Percentiles rank a stretch among this genome's conserved stretches.
Evolutionary conservation across 2,329 filamentous ascomycete genomes (phyloP).

Genomic region (Fusarium beomiforme): DNA sequence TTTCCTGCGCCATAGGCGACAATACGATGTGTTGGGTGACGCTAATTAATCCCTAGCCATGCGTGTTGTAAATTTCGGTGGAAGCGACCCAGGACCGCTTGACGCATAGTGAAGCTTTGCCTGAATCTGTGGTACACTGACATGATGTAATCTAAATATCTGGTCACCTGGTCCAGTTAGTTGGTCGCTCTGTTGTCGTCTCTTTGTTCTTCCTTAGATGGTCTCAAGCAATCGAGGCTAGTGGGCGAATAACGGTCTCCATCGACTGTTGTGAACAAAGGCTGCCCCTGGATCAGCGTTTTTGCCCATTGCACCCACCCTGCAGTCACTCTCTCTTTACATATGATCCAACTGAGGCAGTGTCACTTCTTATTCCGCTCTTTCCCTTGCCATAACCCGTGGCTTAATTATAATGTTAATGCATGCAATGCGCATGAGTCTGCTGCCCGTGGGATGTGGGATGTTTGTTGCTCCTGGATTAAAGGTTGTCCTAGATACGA

Average conservation of each 20-base stretch:
- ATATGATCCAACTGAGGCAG: constrained; percentile 11
- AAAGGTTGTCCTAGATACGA: constrained; percentile 35
- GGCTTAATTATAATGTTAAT: constrained; percentile 34
- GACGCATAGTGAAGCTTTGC: constrained; percentile 16
- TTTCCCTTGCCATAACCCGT: constrained; percentile 30
- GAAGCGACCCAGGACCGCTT: constrained; percentile 33
- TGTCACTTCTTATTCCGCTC: constrained; percentile 22
- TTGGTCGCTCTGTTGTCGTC: neutral
- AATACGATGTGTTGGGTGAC: constrained; percentile 21
- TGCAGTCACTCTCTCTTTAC: neutral
- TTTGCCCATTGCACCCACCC: neutral
- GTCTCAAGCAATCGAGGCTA: constrained; percentile 17
- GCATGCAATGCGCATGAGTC: constrained; percentile 44
- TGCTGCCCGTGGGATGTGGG: constrained; percentile 41
- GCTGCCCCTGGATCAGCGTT: constrained; percentile 7
- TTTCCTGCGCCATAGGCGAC: constrained; percentile 28
- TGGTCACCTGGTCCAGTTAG: constrained; percentile 30
- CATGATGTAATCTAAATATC: constrained; percentile 35
- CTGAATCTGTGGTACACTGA: constrained; percentile 27
- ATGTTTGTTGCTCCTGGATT: constrained; percentile 43
- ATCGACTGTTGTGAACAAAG: constrained; percentile 20
- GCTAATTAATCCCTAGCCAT: constrained; percentile 42
- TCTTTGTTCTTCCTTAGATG: constrained; percentile 24
- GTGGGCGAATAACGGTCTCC: constrained; percentile 25
- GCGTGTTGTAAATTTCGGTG: constrained; percentile 40